Conservation (phyloP, 768 basidiomycete genomes). For the Cantharellus anzutake region DNA sequence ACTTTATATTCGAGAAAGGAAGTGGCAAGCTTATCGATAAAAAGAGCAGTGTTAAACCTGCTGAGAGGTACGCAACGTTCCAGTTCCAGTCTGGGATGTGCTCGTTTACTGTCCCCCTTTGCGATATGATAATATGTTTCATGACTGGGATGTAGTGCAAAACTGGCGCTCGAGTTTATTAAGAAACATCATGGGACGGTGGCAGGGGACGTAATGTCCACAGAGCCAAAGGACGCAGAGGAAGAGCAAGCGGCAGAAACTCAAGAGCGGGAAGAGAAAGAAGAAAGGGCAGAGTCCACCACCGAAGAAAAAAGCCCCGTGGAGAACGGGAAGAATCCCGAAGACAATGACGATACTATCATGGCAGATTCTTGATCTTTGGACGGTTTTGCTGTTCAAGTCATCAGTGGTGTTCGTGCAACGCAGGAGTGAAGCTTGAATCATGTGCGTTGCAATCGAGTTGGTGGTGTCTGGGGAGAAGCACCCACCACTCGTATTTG, state of each 20-base stretch:
- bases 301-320: too few species aligned
- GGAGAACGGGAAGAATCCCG: too few species aligned
- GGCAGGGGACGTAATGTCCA: not conserved
- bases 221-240: not conserved
- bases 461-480: too few species aligned
- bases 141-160: conserved; percentile 25
- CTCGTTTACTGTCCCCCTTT: not conserved
- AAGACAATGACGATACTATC: too few species aligned
- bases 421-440: too few species aligned
- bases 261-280: too few species aligned
- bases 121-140: not conserved
- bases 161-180: conserved; percentile 49
- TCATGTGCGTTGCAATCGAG: too few species aligned
- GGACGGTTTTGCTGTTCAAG: too few species aligned
- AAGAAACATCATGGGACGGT: conserved; percentile 20
- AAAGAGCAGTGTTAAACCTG: conserved; percentile 72
- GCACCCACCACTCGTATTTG: too few species aligned
- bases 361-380: too few species aligned
- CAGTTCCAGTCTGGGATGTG: not conserved
- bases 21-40: conserved; percentile 67
- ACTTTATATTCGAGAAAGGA: conserved; percentile 85
- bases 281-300: too few species aligned
- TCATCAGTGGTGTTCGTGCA: too few species aligned
- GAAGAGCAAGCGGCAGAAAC: not conserved
- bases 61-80: conserved; percentile 42